These are phyloP conservation scores for Sphaerulina vaccinii DNA, from an alignment of 2,329 filamentous ascomycete genomes.

Conservation along the genomic window DNA sequence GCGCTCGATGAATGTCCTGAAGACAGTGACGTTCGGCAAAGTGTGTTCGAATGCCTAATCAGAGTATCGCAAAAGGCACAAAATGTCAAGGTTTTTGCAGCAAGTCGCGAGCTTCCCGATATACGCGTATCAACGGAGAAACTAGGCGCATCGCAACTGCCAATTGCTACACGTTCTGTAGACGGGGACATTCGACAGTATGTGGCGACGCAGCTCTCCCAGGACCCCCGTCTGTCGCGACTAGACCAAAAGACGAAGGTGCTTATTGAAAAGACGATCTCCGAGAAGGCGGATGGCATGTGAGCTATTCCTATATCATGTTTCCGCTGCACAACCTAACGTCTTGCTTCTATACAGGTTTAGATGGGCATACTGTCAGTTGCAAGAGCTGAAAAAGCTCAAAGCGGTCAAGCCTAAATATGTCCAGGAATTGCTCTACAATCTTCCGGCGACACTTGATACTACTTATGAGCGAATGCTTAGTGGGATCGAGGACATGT, in stretches of 20 bases:
- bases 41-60: conserved; percentile 15
- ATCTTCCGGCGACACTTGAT: conserved; percentile 28
- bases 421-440: conserved; percentile 18
- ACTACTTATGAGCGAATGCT: conserved; percentile 33
- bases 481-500: conserved; percentile 14
- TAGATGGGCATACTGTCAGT: conserved; percentile 31
- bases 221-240: conserved; percentile 2
- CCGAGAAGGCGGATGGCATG: conserved; percentile 30
- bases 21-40: conserved; percentile 13
- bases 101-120: conserved; percentile 22
- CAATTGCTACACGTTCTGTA: conserved; percentile 3
- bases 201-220: conserved; percentile 14
- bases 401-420: conserved; percentile 22
- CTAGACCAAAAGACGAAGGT: conserved; percentile 18
- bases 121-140: conserved; percentile 17
- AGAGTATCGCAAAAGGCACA: conserved; percentile 10
- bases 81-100: conserved; percentile 22
- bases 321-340: background rate
- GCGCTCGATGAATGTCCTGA: conserved; percentile 37
- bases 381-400: conserved; percentile 27
- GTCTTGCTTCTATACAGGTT: conserved; percentile 24
- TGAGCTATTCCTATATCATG: conserved; percentile 13
- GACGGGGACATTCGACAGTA: conserved; percentile 23
- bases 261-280: conserved; percentile 25
- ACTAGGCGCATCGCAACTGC: conserved; percentile 6